Base-by-base conservation (phyloP, 1,284 basidiomycete genomes). In the Cutaneotrichosporon dermatis region DNA sequence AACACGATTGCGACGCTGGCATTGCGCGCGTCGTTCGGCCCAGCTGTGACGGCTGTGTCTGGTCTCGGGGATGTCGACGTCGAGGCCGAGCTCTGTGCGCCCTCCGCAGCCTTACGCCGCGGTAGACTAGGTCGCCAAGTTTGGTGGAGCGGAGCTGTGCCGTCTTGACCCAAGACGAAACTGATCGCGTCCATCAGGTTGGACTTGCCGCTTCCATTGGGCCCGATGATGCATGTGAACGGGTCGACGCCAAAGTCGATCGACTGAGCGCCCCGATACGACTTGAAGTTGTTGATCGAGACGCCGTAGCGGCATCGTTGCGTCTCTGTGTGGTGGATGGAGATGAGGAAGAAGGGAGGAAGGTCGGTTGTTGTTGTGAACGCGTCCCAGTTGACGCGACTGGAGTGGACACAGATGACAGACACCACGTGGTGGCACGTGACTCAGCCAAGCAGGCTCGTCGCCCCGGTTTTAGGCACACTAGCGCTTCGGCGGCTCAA, bases 131-230 rank as follows among this genome's bases (percentile, higher is more conserved):
- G 76, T 99, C 96, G 69, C 89, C 92, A 39, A 99, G 83, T 70
- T 98, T 93, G 52, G 90, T 91, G 69, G 90, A 92, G 49, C 96
- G 85, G 25, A 99, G 83, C 69, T 98, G 92, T 1, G 88, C 88
- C 58, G 90, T 92, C 80, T 94, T 92, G 51, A 99, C 89, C 39
- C 96, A 99, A 86, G 4, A 99, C 96, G 75, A 99, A 99, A 3
- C 95, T 99, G 68, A 99, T 97, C 58, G 96, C 96, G 76, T 99
- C 96, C 96, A 99, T 99, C 64, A 99, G 85, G 76, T 99, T 99
- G 40, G 92, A 95, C 77, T 99, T 99, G 65, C 96, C 96, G 4
- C 94, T 93, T 10, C 96, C 96, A 87, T 99, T 99, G 48, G 96
- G 95, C 33, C 96, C 96, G 69, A 97, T 98, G 66, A 98, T 85